Conservation (phyloP, 2,329 filamentous ascomycete species). For the Arthrobotrys musiformis region DNA sequence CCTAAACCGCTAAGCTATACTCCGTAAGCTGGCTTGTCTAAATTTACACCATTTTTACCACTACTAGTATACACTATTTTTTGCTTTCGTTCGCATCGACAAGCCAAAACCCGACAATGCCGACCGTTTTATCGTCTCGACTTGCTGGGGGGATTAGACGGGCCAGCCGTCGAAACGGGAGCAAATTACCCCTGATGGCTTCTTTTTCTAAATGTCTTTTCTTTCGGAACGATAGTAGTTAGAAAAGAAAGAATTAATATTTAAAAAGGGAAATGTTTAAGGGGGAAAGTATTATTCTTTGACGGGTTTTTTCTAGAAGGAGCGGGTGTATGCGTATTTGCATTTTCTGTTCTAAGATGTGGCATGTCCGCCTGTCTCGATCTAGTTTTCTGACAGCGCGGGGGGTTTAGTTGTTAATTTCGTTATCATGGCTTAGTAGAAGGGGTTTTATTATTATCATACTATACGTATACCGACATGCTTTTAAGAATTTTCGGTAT, state of each 20-base stretch:
- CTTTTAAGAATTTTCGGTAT: too few species aligned
- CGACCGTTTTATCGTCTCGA: constrained; percentile 17
- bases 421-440: too few species aligned
- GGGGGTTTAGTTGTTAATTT: too few species aligned
- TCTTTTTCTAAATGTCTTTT: neutral
- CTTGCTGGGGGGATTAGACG: neutral
- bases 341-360: neutral
- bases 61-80: neutral
- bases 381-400: neutral
- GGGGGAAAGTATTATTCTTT: neutral
- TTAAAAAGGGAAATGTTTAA: neutral
- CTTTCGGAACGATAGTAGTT: neutral
- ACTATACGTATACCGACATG: too few species aligned
- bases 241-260: neutral
- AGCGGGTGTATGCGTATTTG: neutral
- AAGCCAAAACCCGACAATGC: constrained; percentile 13
- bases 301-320: neutral
- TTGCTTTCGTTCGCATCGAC: constrained; percentile 1
- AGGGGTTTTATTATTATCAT: too few species aligned
- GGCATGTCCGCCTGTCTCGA: too few species aligned
- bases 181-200: constrained; percentile 22
- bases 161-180: constrained; percentile 7
- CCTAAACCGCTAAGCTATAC: neutral
- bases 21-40: neutral
- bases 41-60: neutral